Percentiles rank a stretch among this genome's conserved stretches.
Evolutionary conservation across 352 stramenopile species (phyloP).

Genomic region (Elongisporangium prolatum): DNA sequence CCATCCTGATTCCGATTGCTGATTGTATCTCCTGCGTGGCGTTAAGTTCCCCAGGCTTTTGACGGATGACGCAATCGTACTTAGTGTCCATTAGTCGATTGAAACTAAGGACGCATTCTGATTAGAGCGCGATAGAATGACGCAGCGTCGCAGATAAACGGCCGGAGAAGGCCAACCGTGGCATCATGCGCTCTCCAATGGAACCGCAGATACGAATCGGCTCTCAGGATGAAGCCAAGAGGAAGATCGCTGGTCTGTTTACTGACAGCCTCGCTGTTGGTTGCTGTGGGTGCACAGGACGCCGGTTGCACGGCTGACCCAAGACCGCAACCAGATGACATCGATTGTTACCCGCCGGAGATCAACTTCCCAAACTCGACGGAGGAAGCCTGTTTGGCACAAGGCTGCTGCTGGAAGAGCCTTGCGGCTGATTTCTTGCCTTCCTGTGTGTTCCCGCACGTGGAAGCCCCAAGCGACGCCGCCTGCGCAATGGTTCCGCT

Average conservation of each 20-base stretch:
- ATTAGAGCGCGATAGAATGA: neutral
- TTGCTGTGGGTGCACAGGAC: slow-evolving; percentile 20
- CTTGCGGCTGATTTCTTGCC: slow-evolving; percentile 49
- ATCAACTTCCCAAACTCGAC: slow-evolving; percentile 63
- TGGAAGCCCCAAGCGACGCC: slow-evolving; percentile 7
- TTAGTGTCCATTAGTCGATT: neutral
- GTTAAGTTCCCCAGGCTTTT: neutral
- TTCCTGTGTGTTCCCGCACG: slow-evolving; percentile 48
- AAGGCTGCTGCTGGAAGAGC: slow-evolving; percentile 81
- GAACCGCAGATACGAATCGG: neutral
- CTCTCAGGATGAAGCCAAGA: neutral
- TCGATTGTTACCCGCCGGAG: slow-evolving; percentile 71
- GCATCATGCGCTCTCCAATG: neutral
- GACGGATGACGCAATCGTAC: neutral
- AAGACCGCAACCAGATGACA: neutral
- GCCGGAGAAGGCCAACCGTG: neutral
- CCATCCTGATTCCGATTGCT: slow-evolving; percentile 10
- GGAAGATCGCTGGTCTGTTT: neutral
- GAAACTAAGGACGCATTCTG: neutral
- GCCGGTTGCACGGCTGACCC: slow-evolving; percentile 14
- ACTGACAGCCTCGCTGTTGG: slow-evolving; percentile 17
- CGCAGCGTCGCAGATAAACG: neutral
- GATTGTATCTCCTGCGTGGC: neutral
- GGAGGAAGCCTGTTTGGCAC: slow-evolving; percentile 72
- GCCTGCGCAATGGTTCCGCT: slow-evolving; percentile 33